phyloP scores from a whole-genome alignment of 345 rosid species.

The Gossypium sturtianum region DNA sequence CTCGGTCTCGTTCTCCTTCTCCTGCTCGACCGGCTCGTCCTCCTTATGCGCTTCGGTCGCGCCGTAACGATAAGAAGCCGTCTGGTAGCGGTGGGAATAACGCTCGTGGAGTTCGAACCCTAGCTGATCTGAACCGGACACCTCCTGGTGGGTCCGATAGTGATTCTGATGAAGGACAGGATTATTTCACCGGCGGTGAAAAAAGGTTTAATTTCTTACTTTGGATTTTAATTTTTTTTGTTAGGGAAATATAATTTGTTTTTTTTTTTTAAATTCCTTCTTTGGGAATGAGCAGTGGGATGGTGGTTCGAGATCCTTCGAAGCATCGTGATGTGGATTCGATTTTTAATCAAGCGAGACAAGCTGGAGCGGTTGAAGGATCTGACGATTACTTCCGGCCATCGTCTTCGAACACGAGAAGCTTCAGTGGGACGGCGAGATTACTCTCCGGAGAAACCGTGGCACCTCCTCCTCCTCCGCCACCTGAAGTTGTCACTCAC shows the following conservation, averaged over 20 bases:
- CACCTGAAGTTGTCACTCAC: slow-evolving; percentile 55
- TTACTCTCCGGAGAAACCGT: slow-evolving; percentile 71
- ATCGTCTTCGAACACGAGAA: slow-evolving; percentile 54
- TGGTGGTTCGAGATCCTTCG: slow-evolving; percentile 84
- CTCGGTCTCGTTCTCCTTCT: slow-evolving; percentile 63
- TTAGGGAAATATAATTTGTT: no score
- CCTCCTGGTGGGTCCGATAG: slow-evolving; percentile 34
- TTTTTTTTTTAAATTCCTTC: background rate
- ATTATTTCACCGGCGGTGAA: slow-evolving; percentile 82
- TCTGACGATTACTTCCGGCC: slow-evolving; percentile 35
- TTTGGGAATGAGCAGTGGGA: slow-evolving; percentile 49
- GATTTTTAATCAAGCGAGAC: slow-evolving; percentile 63
- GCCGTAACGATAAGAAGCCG: slow-evolving; percentile 34
- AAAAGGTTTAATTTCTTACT: slow-evolving; percentile 47
- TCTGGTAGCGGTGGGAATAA: slow-evolving; percentile 35
- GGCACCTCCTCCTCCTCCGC: slow-evolving; percentile 47
- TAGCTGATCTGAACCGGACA: slow-evolving; percentile 74
- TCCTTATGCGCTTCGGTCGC: slow-evolving; percentile 53
- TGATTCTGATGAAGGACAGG: slow-evolving; percentile 64
- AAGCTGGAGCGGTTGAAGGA: slow-evolving; percentile 54
- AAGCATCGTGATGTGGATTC: slow-evolving; percentile 54
- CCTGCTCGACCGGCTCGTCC: slow-evolving; percentile 39
- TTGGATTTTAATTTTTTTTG: background rate
- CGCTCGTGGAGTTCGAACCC: slow-evolving; percentile 62
- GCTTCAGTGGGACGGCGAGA: slow-evolving; percentile 73